Percentiles rank a stretch among this genome's conserved stretches.
Evolutionary conservation across 164 flowering plant genomes (phyloP).

Genomic region (Platanus orientalis): DNA sequence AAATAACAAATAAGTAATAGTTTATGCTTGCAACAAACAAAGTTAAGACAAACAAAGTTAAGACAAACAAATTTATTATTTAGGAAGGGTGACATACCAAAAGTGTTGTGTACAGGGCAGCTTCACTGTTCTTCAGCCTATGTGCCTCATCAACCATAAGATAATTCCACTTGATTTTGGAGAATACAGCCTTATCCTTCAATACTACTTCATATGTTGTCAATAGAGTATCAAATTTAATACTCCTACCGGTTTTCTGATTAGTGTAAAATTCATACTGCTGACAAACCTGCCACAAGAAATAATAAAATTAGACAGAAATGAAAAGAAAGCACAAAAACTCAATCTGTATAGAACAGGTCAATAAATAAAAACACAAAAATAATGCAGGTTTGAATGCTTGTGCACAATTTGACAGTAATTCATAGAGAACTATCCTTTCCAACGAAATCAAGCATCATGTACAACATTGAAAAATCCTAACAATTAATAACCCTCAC

Average conservation of each 20-base stretch:
- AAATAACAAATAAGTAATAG: neutral
- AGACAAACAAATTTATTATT: too few relatives aligned
- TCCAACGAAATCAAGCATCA: too few relatives aligned
- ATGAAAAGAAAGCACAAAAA: neutral
- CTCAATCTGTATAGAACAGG: too few relatives aligned
- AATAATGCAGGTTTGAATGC: too few relatives aligned
- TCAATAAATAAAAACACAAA: too few relatives aligned
- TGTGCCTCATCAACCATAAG: conserved; percentile 99
- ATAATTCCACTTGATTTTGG: conserved; percentile 93
- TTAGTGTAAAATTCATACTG: conserved; percentile 82
- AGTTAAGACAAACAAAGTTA: neutral
- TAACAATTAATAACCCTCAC: too few relatives aligned
- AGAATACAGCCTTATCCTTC: conserved; percentile 86
- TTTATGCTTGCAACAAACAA: neutral
- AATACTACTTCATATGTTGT: conserved; percentile 96
- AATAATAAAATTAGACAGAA: neutral
- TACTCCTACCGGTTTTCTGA: conserved; percentile 54
- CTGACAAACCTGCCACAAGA: conserved; percentile 74
- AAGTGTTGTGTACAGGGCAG: conserved; percentile 85
- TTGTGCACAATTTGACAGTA: too few relatives aligned
- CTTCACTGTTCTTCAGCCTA: conserved; percentile 94
- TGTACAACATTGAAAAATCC: too few relatives aligned
- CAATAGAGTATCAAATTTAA: conserved; percentile 74
- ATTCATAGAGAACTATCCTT: too few relatives aligned
- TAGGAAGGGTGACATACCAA: conserved; percentile 37